phyloP scores from a whole-genome alignment of 495 filamentous ascomycete species.

The Xylaria scruposa region DNA sequence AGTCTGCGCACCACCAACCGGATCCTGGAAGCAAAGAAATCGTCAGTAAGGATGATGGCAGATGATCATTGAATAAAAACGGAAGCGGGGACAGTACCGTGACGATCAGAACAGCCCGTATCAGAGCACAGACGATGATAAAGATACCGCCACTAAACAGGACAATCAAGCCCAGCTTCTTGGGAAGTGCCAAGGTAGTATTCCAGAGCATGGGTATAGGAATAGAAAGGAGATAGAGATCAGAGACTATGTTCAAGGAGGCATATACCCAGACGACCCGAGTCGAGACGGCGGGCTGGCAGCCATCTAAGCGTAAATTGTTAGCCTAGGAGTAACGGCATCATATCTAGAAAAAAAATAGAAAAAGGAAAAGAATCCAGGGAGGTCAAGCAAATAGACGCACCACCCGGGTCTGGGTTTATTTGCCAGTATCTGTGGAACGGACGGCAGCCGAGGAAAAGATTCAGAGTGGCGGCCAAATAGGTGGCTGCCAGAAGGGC shows the following conservation, averaged over 20 bases:
- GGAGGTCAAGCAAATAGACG: slow-evolving; percentile 25
- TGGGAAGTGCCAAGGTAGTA: slow-evolving; percentile 44
- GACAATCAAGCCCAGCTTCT: slow-evolving; percentile 55
- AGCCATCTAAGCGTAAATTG: slow-evolving; percentile 43
- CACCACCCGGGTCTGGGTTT: slow-evolving; percentile 58
- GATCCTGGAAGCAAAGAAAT: slow-evolving; percentile 40
- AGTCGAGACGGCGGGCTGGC: slow-evolving; percentile 54
- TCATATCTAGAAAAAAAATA: no score
- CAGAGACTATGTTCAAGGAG: slow-evolving; percentile 55
- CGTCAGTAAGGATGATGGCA: neutral
- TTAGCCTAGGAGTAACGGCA: neutral
- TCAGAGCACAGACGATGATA: slow-evolving; percentile 56
- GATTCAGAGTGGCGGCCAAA: slow-evolving; percentile 56
- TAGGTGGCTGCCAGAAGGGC: slow-evolving; percentile 56
- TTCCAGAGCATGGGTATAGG: slow-evolving; percentile 63
- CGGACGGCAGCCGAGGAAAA: slow-evolving; percentile 59
- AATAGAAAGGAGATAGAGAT: slow-evolving; percentile 59
- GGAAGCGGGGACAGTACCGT: slow-evolving; percentile 39
- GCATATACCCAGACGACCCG: slow-evolving; percentile 48
- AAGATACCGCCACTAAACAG: slow-evolving; percentile 58
- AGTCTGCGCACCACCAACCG: slow-evolving; percentile 53
- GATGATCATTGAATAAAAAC: neutral
- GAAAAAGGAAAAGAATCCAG: neutral
- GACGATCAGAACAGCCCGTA: slow-evolving; percentile 57
- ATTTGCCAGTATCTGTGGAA: slow-evolving; percentile 61